Evolutionary conservation across 2,329 filamentous ascomycete species (phyloP).

Genomic region (Colletotrichum paranaense): DNA sequence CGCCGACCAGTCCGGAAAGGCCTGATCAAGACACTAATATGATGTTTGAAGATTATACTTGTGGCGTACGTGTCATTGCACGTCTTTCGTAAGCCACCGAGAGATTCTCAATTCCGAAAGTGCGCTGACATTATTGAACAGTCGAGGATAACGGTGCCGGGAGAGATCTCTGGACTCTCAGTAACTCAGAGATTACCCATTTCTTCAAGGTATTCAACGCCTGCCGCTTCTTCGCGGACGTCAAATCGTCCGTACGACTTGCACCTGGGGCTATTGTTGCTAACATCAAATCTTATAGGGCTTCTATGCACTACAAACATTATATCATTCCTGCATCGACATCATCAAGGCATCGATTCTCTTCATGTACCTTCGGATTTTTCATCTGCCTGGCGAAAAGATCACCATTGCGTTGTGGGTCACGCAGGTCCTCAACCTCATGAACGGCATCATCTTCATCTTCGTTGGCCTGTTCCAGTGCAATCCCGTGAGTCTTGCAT

Average conservation of each 20-base stretch:
- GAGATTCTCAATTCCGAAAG: background rate
- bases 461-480: slow-evolving; percentile 15
- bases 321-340: slow-evolving; percentile 27
- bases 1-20: accelerated
- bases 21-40: background rate
- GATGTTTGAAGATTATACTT: background rate
- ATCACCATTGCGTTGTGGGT: slow-evolving; percentile 15
- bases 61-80: background rate
- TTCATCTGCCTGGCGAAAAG: slow-evolving; percentile 28
- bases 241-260: background rate
- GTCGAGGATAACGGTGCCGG: slow-evolving; percentile 25
- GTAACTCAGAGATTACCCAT: background rate
- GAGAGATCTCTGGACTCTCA: slow-evolving; percentile 25
- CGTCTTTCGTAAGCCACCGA: background rate
- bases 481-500: slow-evolving; percentile 7
- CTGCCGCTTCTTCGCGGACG: too few relatives aligned
- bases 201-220: slow-evolving; percentile 9
- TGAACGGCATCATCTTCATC: slow-evolving; percentile 13
- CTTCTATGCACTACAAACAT: slow-evolving; percentile 10
- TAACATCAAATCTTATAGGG: background rate
- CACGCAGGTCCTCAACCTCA: background rate
- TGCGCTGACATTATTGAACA: background rate
- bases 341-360: slow-evolving; percentile 28
- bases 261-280: background rate
- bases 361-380: slow-evolving; percentile 32